Percentiles rank a stretch among this genome's conserved stretches.
Evolutionary conservation across 192 early-diverging fungal genomes (phyloP).

Genomic region (Linnemannia exigua): DNA sequence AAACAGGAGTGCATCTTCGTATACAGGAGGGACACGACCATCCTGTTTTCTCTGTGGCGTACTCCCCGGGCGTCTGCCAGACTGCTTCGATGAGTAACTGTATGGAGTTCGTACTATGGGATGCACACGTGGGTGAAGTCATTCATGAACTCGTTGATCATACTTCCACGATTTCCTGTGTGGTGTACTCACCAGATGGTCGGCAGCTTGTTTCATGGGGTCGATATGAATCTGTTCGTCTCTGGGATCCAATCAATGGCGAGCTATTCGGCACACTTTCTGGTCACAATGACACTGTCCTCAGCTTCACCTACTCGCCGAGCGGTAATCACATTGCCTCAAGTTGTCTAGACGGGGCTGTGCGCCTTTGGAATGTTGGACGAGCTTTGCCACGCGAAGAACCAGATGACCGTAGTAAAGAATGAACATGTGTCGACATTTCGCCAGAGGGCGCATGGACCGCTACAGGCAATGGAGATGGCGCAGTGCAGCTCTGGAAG

Average conservation of each 20-base stretch:
- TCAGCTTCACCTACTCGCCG: neutral
- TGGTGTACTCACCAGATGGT: neutral
- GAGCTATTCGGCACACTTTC: neutral
- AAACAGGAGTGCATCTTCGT: neutral
- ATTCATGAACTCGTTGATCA: neutral
- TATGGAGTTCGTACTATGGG: neutral
- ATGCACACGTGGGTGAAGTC: neutral
- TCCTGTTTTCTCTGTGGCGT: neutral
- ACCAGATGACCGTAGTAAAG: too few relatives aligned
- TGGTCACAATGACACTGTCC: neutral
- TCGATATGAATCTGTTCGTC: neutral
- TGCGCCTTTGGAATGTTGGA: slow-evolving; percentile 1
- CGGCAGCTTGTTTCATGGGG: neutral
- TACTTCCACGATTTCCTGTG: neutral
- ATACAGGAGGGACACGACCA: neutral
- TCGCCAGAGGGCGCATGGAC: neutral
- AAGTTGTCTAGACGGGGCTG: neutral
- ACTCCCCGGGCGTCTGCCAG: neutral
- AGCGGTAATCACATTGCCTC: neutral
- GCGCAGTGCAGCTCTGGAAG: slow-evolving; percentile 4
- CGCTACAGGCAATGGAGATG: neutral
- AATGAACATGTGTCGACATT: neutral
- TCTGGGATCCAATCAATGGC: neutral
- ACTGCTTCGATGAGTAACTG: neutral
- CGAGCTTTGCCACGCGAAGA: neutral